Percentiles rank a stretch among this genome's conserved stretches.
These are phyloP conservation scores for Nannochloris sp. DNA, from an alignment of 139 green algal genomes.

Conservation along the genomic window DNA sequence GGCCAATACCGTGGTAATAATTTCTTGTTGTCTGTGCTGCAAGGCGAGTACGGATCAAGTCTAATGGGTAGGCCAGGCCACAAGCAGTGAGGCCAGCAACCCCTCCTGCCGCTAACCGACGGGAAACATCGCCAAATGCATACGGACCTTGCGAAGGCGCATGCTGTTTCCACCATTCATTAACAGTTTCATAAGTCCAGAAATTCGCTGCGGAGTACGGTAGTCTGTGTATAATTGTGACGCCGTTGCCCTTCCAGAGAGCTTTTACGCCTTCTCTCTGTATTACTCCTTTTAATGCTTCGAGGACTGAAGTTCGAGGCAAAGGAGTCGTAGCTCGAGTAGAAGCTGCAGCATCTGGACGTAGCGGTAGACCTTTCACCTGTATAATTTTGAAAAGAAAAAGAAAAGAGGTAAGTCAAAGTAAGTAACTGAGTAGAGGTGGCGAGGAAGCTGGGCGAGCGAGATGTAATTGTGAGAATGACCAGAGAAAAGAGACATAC, in stretches of 20 bases:
- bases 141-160: not conserved
- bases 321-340: too few relatives aligned
- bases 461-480: not conserved
- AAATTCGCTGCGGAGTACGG: conserved; percentile 97
- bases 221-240: conserved; percentile 81
- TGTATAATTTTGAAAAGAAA: not conserved
- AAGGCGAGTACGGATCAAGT: conserved; percentile 88
- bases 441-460: too few relatives aligned
- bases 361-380: conserved; percentile 1
- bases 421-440: not conserved
- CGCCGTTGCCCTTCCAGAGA: conserved; percentile 91
- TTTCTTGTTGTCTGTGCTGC: conserved; percentile 48
- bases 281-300: conserved; percentile 46
- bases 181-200: conserved; percentile 74
- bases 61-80: conserved; percentile 83
- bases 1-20: conserved; percentile 66
- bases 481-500: conserved; percentile 23
- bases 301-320: not conserved
- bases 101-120: conserved; percentile 60
- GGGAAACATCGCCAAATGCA: conserved; percentile 28
- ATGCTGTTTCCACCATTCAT: conserved; percentile 32
- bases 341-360: too few relatives aligned
- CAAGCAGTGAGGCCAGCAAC: conserved; percentile 74
- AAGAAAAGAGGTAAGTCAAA: not conserved
- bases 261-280: conserved; percentile 62